Conservation (phyloP, 1,284 basidiomycete species). For the Salmacisia buchloeana region DNA sequence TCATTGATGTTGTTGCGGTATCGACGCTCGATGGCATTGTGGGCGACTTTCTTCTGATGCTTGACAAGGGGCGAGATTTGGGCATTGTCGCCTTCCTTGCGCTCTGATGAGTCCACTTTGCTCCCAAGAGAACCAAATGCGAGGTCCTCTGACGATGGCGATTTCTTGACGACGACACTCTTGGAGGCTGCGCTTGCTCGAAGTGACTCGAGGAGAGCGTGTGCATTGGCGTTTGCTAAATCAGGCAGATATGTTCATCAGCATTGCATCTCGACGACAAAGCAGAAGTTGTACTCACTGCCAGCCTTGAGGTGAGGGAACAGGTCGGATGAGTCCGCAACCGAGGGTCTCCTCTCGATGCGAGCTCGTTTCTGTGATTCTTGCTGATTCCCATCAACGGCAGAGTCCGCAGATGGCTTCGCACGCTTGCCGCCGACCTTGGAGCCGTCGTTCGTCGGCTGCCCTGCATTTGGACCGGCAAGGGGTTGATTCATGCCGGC, state of each 20-base stretch:
- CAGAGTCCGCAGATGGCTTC: slow-evolving; percentile 24
- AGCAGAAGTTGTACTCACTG: slow-evolving; percentile 9
- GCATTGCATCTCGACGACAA: background rate
- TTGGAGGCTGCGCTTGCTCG: background rate
- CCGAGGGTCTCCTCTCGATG: background rate
- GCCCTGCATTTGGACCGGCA: slow-evolving; percentile 35
- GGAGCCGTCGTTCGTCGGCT: slow-evolving; percentile 35
- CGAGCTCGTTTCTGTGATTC: background rate
- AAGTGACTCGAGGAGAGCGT: background rate
- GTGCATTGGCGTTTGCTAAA: slow-evolving; percentile 24
- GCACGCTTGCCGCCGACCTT: slow-evolving; percentile 30
- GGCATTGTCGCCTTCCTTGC: background rate
- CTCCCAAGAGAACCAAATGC: background rate
- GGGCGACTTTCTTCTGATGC: slow-evolving; percentile 38
- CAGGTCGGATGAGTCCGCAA: background rate
- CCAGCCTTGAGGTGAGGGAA: slow-evolving; percentile 7
- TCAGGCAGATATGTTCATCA: background rate
- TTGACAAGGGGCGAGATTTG: background rate
- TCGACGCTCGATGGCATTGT: slow-evolving; percentile 47
- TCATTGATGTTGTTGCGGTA: slow-evolving; percentile 50
- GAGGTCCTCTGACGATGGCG: background rate
- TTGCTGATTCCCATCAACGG: slow-evolving; percentile 19
- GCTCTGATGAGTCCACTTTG: background rate
- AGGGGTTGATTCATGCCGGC: background rate
- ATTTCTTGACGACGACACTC: background rate